Percentiles rank a stretch among this genome's conserved stretches.
Conservation (phyloP, 2,329 filamentous ascomycete species). For the Trichocomaceae sp. region DNA sequence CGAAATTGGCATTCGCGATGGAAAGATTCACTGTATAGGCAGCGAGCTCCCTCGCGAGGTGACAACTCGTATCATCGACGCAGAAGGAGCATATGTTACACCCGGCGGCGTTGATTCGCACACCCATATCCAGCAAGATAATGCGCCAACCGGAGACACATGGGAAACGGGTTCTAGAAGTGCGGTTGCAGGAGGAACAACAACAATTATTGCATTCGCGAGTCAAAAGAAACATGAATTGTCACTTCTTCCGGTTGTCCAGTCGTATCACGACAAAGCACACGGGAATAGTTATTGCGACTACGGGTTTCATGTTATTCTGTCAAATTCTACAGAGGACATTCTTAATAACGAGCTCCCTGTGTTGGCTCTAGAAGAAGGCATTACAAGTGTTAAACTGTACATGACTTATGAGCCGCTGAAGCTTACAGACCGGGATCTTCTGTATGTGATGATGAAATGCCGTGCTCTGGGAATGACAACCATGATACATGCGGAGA, state of each 20-base stretch:
- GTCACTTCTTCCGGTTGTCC: constrained; percentile 39
- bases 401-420: constrained; percentile 44
- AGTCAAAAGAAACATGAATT: constrained; percentile 42
- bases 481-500: constrained; percentile 36
- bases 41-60: neutral
- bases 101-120: constrained; percentile 46
- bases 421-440: constrained; percentile 35
- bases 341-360: constrained; percentile 34
- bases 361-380: constrained; percentile 25
- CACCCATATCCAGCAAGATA: constrained; percentile 41
- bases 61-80: constrained; percentile 27
- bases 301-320: constrained; percentile 48
- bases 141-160: constrained; percentile 34
- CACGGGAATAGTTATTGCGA: constrained; percentile 43
- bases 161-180: constrained; percentile 39
- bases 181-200: constrained; percentile 45
- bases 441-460: constrained; percentile 40
- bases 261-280: constrained; percentile 39
- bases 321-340: constrained; percentile 24
- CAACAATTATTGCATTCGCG: constrained; percentile 45
- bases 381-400: constrained; percentile 41
- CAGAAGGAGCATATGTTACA: constrained; percentile 40
- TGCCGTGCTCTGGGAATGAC: constrained; percentile 38
- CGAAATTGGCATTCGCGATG: neutral
- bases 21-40: neutral